These are phyloP conservation scores for Botrytis pseudocinerea DNA, from an alignment of 2,329 filamentous ascomycete species.

Conservation along the genomic window DNA sequence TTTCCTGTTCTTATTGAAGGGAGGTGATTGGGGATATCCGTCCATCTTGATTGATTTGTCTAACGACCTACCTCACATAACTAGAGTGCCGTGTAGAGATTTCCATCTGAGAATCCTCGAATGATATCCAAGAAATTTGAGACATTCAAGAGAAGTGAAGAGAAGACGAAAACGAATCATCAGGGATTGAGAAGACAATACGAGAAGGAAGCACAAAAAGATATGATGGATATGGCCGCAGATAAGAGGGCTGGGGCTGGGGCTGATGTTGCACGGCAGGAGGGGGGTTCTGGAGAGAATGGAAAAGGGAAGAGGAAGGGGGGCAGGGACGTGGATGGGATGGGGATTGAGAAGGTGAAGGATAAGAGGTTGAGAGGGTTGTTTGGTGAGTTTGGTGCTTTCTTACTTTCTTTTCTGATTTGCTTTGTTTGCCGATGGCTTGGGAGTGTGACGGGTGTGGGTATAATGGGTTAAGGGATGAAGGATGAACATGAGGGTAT, in stretches of 20 bases:
- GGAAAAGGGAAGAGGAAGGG: background rate
- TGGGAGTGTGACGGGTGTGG: background rate
- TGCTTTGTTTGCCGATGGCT: too few species aligned
- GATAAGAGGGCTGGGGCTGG: background rate
- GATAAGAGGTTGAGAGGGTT: constrained; percentile 7
- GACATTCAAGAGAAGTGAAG: constrained; percentile 1
- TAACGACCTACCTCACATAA: background rate
- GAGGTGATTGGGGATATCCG: background rate
- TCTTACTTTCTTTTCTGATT: background rate
- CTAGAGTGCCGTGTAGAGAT: background rate
- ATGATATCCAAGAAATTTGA: background rate
- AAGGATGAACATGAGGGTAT: background rate
- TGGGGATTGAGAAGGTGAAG: background rate
- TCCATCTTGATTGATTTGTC: background rate
- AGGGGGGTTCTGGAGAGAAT: too few species aligned
- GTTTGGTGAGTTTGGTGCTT: constrained; percentile 1
- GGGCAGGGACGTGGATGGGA: background rate
- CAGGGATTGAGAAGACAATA: background rate
- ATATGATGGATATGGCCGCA: background rate
- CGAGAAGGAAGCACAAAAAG: background rate
- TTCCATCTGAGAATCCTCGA: background rate
- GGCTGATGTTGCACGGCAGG: constrained; percentile 15
- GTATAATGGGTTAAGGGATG: background rate
- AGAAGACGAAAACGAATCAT: background rate
- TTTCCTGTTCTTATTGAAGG: background rate